These are phyloP conservation scores for Monosporascus sp. DNA, from an alignment of 2,329 filamentous ascomycete species.

Conservation along the genomic window DNA sequence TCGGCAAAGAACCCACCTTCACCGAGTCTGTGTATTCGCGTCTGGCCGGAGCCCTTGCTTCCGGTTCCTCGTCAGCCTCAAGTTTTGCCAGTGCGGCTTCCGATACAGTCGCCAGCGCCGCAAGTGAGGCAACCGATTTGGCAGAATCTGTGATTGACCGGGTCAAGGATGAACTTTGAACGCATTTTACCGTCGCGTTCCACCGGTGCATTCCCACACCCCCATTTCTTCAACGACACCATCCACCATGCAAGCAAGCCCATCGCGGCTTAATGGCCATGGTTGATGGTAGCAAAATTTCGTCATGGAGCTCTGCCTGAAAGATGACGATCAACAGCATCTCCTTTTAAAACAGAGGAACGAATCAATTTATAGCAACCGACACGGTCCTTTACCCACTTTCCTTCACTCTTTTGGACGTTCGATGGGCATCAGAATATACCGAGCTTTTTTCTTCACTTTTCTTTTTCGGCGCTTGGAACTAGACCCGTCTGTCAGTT, in stretches of 20 bases:
- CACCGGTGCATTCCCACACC: too few species aligned
- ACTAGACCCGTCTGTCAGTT: not conserved
- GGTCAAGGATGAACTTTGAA: conserved; percentile 19
- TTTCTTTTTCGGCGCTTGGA: not conserved
- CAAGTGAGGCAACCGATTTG: conserved; percentile 17
- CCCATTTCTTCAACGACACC: too few species aligned
- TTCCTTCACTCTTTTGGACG: not conserved
- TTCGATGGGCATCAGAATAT: not conserved
- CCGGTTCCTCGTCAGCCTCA: conserved; percentile 52
- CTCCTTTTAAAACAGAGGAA: not conserved
- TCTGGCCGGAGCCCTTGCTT: conserved; percentile 66
- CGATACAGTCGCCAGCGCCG: conserved; percentile 19
- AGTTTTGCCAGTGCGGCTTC: conserved; percentile 33
- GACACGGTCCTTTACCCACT: not conserved
- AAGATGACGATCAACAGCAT: not conserved
- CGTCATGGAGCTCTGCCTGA: not conserved
- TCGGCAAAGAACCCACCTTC: conserved; percentile 73
- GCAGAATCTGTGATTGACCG: conserved; percentile 19
- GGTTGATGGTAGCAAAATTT: not conserved
- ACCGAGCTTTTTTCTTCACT: not conserved
- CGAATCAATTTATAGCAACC: not conserved
- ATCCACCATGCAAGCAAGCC: too few species aligned
- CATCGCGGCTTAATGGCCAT: too few species aligned
- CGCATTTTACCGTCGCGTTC: not conserved
- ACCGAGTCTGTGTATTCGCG: conserved; percentile 73